Base-by-base conservation (phyloP, 225 moss, liverwort and hornwort species). In the Takakia lepidozioides region DNA sequence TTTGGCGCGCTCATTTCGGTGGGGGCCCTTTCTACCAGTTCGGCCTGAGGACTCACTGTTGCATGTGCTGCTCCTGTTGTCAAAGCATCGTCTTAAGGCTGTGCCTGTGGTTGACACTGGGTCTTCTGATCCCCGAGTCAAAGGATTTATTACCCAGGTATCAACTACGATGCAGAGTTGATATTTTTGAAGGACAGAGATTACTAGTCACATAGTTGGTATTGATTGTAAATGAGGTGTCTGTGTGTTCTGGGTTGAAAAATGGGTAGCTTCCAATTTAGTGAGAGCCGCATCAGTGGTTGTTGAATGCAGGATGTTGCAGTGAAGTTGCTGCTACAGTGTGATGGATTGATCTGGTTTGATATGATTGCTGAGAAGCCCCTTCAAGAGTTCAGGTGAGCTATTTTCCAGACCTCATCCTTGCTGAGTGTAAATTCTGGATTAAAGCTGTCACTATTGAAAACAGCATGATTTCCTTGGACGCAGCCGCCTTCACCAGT, bases 71-170 rank as follows among this genome's bases (percentile, higher is more conserved):
- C 82, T 86, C 23, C 63, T 86, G 5, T 83, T 86, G 38, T 83
- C 86, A 54, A 86, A 86, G 24, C 82, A 86, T 54, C 75, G 65
- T 1, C 48, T 86, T 65, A 80, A 86, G 60, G 82, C 82, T 48
- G 56, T 86, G 64, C 86, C 86, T 34, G 72, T 86, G 17, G 73
- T 86, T 9, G 83, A 83, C 36, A 40, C 64, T 2, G 73, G 68
- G 14, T 69, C 68, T 26, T 62, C 69, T 8, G 64, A 74, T n/a
- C 19, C 32, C 15, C 42, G 57, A 29, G 82, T 83, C 38, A 55
- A 19, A 57, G 79, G 73, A 56, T 86, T 82, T 64, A 83, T 86
- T 52, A 86, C 83, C 2, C 86, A 86, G 79, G 86, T 75, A 65
- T 43, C 48, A 23, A n/a, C n/a, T n/a, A n/a, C n/a, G n/a, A n/a